Base-by-base conservation (phyloP, 1,139 yeast genomes). In the Zygosaccharomyces sapae region DNA sequence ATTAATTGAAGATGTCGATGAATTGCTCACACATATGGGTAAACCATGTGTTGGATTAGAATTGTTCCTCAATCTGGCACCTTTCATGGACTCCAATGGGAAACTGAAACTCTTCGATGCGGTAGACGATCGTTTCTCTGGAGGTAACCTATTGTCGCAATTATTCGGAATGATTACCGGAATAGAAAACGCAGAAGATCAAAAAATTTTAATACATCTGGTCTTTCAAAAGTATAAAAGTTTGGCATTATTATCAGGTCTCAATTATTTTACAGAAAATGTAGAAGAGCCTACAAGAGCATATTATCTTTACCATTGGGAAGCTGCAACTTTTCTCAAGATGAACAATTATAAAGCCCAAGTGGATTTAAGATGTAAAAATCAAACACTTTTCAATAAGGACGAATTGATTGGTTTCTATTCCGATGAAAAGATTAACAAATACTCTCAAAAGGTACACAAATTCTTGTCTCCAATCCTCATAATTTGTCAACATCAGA, bases 331-430 rank as follows among this genome's bases (percentile, higher is more conserved):
- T 8, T 61, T 57, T 36, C 48, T 66, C 30, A 54, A 50, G n/a
- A 33, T 60, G 19, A 47, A 51, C 18, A 63, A 62, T 44, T 66
- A 65, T 47, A 45, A 51, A 35, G 34, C 57, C 1, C 65, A 60
- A 51, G 52, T 57, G 7, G 44, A 55, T n/a, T 51, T 42, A 35
- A 60, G 58, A 27, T 42, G 45, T 16, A 51, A 51, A 18, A 47
- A 45, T 20, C 39, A 48, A 3, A 45, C 49, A 6, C 42, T 56
- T 12, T 64, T 66, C 44, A 44, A 59, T 5, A 59, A 50, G 24
- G 62, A 57, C 10, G 67, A 63, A 38, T 45, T 66, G 31, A 33
- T 65, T 22, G 59, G 62, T 34, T 63, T 52, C 46, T 66, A 66
- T 47, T 56, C 64, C 2, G 66, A 62, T 45, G 42, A 52, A 10